Conservation (phyloP, 2,329 filamentous ascomycete species). For the Cladosporium velox region DNA sequence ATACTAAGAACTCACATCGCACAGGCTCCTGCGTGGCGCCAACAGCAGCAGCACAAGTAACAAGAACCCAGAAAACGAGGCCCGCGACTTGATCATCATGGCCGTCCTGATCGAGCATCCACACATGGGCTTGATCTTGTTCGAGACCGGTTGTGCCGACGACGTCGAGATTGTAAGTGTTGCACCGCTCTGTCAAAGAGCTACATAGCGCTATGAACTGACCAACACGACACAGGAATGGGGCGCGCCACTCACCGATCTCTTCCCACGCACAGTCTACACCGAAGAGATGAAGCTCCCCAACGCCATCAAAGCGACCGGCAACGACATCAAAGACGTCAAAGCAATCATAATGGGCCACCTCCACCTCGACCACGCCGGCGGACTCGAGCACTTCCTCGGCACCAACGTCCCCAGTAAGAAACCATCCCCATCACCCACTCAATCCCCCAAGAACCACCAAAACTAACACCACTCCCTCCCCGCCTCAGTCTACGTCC, state of each 20-base stretch:
- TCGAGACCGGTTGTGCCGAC: constrained; percentile 36
- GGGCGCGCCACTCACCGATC: constrained; percentile 27
- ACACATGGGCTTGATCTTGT: constrained; percentile 40
- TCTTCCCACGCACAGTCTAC: constrained; percentile 23
- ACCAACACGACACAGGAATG: constrained; percentile 26
- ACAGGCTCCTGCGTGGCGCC: constrained; percentile 37
- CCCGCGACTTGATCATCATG: constrained; percentile 38
- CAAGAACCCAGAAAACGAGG: constrained; percentile 30
- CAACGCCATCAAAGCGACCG: neutral
- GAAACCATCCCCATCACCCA: neutral
- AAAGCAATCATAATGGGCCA: constrained; percentile 43
- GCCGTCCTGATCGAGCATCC: constrained; percentile 35
- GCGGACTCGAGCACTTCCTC: constrained; percentile 39
- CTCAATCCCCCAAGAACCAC: neutral
- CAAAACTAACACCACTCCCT: neutral
- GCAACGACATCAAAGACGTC: constrained; percentile 40
- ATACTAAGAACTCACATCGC: neutral
- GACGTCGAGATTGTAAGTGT: neutral
- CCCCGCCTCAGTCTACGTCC: constrained; percentile 37
- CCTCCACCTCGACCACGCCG: constrained; percentile 41
- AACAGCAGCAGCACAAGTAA: constrained; percentile 35
- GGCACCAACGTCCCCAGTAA: constrained; percentile 33
- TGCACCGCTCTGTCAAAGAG: neutral
- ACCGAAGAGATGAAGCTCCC: constrained; percentile 4
- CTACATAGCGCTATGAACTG: neutral